A percentile compares a stretch with the other conserved stretches of the same genome.
These are phyloP conservation scores for Collybia sp. DNA, from an alignment of 768 basidiomycete genomes.

Conservation along the genomic window DNA sequence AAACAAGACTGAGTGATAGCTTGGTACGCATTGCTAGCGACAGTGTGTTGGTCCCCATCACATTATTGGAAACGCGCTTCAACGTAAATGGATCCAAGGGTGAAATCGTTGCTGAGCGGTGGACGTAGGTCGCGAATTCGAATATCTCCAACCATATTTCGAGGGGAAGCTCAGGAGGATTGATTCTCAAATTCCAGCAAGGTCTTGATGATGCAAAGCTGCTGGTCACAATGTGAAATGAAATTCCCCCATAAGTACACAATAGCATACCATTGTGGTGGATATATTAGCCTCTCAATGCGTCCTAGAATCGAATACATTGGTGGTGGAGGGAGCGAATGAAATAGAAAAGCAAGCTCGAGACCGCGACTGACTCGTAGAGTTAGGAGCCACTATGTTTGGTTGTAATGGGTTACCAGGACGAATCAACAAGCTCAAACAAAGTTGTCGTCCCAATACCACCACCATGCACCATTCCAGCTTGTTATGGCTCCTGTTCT, in stretches of 20 bases:
- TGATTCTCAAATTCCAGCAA: constrained; percentile 7
- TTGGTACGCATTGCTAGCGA: constrained; percentile 43
- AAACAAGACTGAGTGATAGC: constrained; percentile 43
- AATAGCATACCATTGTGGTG: constrained; percentile 27
- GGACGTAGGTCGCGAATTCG: constrained; percentile 47
- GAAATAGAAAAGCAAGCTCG: neutral
- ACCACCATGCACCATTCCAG: constrained; percentile 2
- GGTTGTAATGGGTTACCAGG: neutral
- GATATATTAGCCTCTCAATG: constrained; percentile 13
- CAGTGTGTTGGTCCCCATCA: constrained; percentile 43
- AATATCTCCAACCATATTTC: constrained; percentile 57
- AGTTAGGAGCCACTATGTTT: no score
- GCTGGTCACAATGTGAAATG: constrained; percentile 17
- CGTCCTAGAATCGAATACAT: constrained; percentile 22
- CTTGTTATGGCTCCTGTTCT: constrained; percentile 23
- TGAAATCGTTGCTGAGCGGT: constrained; percentile 34
- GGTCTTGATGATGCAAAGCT: constrained; percentile 12
- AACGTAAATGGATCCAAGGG: constrained; percentile 43
- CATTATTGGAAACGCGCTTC: constrained; percentile 34
- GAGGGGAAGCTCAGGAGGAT: constrained; percentile 34
- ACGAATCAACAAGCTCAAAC: constrained; percentile 24
- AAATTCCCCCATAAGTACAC: constrained; percentile 1
- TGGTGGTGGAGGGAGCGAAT: constrained; percentile 5
- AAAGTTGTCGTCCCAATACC: constrained; percentile 11
- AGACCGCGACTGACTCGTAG: no score